Percentiles rank a stretch among this genome's conserved stretches.
Evolutionary conservation across 2,329 filamentous ascomycete species (phyloP).

Genomic region (Beauveria sp.): DNA sequence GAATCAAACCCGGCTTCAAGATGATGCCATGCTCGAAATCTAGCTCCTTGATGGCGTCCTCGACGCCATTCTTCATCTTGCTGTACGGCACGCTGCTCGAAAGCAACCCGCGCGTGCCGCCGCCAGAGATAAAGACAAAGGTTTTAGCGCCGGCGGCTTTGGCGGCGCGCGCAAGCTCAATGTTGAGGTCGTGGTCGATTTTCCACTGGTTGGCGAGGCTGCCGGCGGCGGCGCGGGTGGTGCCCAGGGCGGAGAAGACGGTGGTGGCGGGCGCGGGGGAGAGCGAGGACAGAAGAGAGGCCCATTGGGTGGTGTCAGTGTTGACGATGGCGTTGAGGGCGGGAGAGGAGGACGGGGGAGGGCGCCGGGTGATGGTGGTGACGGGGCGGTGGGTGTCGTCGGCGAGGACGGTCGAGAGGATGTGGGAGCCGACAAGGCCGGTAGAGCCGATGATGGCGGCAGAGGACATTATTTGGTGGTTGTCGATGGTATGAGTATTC

Average conservation of each 20-base stretch:
- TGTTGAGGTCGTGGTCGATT: slow-evolving; percentile 81
- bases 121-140: slow-evolving; percentile 68
- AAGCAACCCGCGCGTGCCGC: slow-evolving; percentile 36
- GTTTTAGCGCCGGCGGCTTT: slow-evolving; percentile 63
- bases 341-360: slow-evolving; percentile 41
- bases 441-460: slow-evolving; percentile 56
- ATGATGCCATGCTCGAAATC: slow-evolving; percentile 75
- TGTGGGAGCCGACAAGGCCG: slow-evolving; percentile 63
- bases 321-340: slow-evolving; percentile 55
- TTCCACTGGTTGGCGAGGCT: slow-evolving; percentile 73
- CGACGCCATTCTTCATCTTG: slow-evolving; percentile 81
- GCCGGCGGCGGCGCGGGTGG: slow-evolving; percentile 68
- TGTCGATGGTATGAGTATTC: background rate
- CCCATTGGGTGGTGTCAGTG: slow-evolving; percentile 63
- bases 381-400: slow-evolving; percentile 45
- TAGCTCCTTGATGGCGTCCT: slow-evolving; percentile 64
- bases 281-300: slow-evolving; percentile 47
- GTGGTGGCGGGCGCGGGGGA: slow-evolving; percentile 48
- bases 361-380: slow-evolving; percentile 59
- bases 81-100: slow-evolving; percentile 40
- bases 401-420: slow-evolving; percentile 59
- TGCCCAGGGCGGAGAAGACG: slow-evolving; percentile 74
- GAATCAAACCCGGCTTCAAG: slow-evolving; percentile 63
- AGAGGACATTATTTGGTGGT: slow-evolving; percentile 21
- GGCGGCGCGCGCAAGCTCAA: slow-evolving; percentile 68